phyloP scores from a whole-genome alignment of 768 basidiomycete species.

The Boletus pseudopeckii region DNA sequence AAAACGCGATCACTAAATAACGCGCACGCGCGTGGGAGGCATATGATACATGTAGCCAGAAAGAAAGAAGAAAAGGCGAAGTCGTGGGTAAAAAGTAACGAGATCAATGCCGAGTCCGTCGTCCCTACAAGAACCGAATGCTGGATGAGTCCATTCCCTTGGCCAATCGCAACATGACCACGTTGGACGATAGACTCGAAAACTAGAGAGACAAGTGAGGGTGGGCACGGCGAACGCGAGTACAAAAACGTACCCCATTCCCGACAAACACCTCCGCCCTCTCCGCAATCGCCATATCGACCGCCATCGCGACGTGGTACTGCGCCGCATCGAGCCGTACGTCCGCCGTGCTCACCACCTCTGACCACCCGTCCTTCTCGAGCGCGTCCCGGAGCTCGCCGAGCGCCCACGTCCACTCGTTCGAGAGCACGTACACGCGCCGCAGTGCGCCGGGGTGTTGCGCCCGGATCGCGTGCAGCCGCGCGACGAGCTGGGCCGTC shows the following conservation, averaged over 20 bases:
- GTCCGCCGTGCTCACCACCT: slow-evolving; percentile 42
- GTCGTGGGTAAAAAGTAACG: too few species aligned
- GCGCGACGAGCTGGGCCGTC: slow-evolving; percentile 39
- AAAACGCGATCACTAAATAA: too few species aligned
- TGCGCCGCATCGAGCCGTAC: slow-evolving; percentile 45
- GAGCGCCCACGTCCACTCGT: slow-evolving; percentile 46
- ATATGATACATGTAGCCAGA: too few species aligned
- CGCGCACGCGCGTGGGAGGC: too few species aligned
- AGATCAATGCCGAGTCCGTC: background rate
- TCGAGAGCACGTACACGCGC: slow-evolving; percentile 50
- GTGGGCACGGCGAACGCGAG: background rate
- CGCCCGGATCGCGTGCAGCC: slow-evolving; percentile 34
- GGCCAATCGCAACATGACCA: slow-evolving; percentile 45
- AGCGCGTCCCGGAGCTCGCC: slow-evolving; percentile 37
- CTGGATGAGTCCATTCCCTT: slow-evolving; percentile 38
- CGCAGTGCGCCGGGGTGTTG: slow-evolving; percentile 26
- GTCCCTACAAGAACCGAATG: slow-evolving; percentile 41
- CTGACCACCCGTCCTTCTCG: slow-evolving; percentile 47
- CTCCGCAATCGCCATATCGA: slow-evolving; percentile 61
- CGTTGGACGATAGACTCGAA: slow-evolving; percentile 50
- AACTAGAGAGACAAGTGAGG: slow-evolving; percentile 25
- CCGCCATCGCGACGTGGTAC: slow-evolving; percentile 45
- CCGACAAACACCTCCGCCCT: slow-evolving; percentile 58
- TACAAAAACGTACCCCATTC: slow-evolving; percentile 46
- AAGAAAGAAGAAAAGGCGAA: too few species aligned